Evolutionary conservation across 2,329 filamentous ascomycete species (phyloP).

Genomic region (Penicillium sp.): DNA sequence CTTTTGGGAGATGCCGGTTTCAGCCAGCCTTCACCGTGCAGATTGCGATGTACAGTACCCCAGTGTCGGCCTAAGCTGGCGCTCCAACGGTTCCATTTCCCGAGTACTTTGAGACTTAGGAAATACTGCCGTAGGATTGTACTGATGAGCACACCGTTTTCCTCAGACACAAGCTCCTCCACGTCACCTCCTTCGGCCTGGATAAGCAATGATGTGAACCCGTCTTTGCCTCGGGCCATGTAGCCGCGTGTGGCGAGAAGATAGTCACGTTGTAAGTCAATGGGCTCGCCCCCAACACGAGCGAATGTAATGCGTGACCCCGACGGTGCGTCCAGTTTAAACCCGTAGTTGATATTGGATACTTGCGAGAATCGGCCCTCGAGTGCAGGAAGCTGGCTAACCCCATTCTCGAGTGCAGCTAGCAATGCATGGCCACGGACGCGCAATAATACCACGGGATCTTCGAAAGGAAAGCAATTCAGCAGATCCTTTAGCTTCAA

Average conservation of each 20-base stretch:
- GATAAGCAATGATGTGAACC: slow-evolving; percentile 74
- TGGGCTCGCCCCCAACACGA: slow-evolving; percentile 59
- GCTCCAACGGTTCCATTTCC: slow-evolving; percentile 74
- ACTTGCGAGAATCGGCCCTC: slow-evolving; percentile 87
- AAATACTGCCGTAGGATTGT: slow-evolving; percentile 89
- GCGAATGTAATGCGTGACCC: slow-evolving; percentile 65
- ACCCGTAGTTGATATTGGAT: slow-evolving; percentile 75
- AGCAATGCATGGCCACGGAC: slow-evolving; percentile 70
- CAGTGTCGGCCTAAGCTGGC: slow-evolving; percentile 64
- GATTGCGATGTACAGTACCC: slow-evolving; percentile 61
- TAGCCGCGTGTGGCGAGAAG: slow-evolving; percentile 78
- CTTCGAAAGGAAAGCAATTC: slow-evolving; percentile 89
- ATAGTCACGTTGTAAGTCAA: slow-evolving; percentile 66
- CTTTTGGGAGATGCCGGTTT: slow-evolving; percentile 40
- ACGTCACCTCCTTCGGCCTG: slow-evolving; percentile 72
- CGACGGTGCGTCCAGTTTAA: slow-evolving; percentile 62
- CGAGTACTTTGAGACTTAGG: slow-evolving; percentile 77
- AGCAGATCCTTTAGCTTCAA: slow-evolving; percentile 78
- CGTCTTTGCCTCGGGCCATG: slow-evolving; percentile 86
- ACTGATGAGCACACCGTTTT: slow-evolving; percentile 82
- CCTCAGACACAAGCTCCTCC: slow-evolving; percentile 77
- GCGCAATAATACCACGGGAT: slow-evolving; percentile 76
- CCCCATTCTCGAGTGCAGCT: slow-evolving; percentile 80
- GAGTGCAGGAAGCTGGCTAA: slow-evolving; percentile 76
- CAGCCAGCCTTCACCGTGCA: slow-evolving; percentile 56